Percentiles rank a stretch among this genome's conserved stretches.
Evolutionary conservation across 192 early-diverging fungal species (phyloP).

Genomic region (Backusella tuberculispora): DNA sequence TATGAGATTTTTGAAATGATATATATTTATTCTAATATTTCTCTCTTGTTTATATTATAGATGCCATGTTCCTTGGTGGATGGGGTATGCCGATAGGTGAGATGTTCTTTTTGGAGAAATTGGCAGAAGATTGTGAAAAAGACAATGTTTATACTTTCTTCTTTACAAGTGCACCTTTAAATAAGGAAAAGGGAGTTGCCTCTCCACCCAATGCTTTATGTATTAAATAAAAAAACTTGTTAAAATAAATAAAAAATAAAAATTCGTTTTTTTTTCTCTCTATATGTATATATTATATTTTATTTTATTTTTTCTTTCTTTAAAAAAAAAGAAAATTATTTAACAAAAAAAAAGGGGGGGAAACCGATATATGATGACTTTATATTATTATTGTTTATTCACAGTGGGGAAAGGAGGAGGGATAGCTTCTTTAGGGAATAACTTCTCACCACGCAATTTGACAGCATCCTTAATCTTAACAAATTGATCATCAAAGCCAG

Average conservation of each 20-base stretch:
- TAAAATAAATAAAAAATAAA: background rate
- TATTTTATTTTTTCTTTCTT: background rate
- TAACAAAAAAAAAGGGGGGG: background rate
- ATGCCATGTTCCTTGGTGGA: conserved; percentile 33
- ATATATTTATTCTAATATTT: background rate
- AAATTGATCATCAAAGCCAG: conserved; percentile 84
- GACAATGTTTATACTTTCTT: conserved; percentile 35
- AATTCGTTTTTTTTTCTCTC: background rate
- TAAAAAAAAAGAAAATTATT: background rate
- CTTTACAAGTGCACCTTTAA: conserved; percentile 39
- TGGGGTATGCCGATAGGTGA: conserved; percentile 43
- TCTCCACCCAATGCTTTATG: conserved; percentile 41
- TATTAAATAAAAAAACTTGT: conserved; percentile 31
- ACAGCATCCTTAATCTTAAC: conserved; percentile 89
- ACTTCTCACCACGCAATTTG: conserved; percentile 65
- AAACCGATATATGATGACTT: background rate
- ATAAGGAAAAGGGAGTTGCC: conserved; percentile 36
- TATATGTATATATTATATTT: background rate
- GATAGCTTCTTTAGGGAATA: conserved; percentile 64
- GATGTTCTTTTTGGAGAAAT: conserved; percentile 32
- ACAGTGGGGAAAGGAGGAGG: conserved; percentile 78
- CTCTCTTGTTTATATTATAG: conserved; percentile 7
- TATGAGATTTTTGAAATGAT: background rate
- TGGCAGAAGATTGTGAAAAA: conserved; percentile 34
- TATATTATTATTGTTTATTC: conserved; percentile 26